Evolutionary conservation across 768 basidiomycete species (phyloP).

Genomic region (Suillus alpinus): DNA sequence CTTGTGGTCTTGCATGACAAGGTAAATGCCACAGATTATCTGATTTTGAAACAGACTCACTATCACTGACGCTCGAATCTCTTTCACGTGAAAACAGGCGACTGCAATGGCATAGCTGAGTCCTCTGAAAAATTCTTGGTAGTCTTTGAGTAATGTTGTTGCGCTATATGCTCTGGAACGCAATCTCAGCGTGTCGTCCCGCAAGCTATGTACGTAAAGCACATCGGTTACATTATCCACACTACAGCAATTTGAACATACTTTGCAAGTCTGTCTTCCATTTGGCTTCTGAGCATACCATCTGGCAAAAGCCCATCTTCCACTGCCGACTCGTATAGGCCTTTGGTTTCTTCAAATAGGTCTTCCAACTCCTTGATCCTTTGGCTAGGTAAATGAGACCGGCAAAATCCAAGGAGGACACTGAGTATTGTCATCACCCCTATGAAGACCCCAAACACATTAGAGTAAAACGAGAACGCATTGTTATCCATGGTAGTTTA

Average conservation of each 20-base stretch:
- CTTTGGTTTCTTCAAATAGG: neutral
- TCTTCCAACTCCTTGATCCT: slow-evolving; percentile 3
- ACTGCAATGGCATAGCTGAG: neutral
- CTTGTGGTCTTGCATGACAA: neutral
- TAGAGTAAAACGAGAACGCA: slow-evolving; percentile 2
- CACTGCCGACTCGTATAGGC: neutral
- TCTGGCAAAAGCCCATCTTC: neutral
- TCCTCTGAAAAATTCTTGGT: neutral
- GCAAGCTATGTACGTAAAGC: neutral
- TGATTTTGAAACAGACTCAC: neutral
- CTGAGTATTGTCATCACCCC: neutral
- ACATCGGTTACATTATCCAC: neutral
- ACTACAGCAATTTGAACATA: neutral
- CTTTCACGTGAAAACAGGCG: neutral
- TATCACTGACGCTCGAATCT: neutral
- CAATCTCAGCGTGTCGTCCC: neutral
- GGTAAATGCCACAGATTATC: neutral
- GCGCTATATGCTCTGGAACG: neutral
- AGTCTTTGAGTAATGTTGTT: neutral
- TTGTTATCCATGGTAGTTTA: neutral
- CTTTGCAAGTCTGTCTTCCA: neutral
- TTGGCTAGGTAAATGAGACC: slow-evolving; percentile 2
- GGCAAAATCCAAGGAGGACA: neutral
- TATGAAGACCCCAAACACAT: slow-evolving; percentile 1
- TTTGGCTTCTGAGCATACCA: neutral